phyloP scores from a whole-genome alignment of 1,139 yeast species.

The Hyphopichia khmerensis region DNA sequence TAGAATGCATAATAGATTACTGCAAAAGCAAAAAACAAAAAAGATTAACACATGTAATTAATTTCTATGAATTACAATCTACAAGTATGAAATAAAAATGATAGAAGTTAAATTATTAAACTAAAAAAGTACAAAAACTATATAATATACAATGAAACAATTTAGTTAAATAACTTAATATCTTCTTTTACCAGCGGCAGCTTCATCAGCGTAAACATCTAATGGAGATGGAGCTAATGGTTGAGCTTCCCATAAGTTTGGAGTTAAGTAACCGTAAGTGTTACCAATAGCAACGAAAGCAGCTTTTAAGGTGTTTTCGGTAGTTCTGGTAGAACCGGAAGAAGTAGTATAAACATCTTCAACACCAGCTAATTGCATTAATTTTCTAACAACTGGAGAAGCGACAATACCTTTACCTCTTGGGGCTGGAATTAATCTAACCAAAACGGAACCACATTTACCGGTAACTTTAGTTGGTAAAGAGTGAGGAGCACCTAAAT shows the following conservation, averaged over 20 bases:
- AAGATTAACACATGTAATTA: too few species aligned
- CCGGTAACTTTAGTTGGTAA: constrained; percentile 97
- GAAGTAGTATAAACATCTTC: constrained; percentile 99
- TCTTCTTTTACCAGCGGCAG: constrained; percentile 77
- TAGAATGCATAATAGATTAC: too few species aligned
- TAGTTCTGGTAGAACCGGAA: constrained; percentile 99
- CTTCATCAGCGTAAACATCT: constrained; percentile 89
- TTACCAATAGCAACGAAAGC: constrained; percentile 99
- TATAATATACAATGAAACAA: background rate
- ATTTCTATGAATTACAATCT: too few species aligned
- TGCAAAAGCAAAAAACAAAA: too few species aligned
- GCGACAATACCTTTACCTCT: constrained; percentile 99
- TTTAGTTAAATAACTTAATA: constrained; percentile 35
- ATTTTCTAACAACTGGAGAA: constrained; percentile 98
- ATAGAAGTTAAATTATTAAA: background rate
- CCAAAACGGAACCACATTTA: constrained; percentile 99
- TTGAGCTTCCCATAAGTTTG: constrained; percentile 94
- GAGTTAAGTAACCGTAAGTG: constrained; percentile 99
- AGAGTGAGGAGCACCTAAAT: constrained; percentile 99
- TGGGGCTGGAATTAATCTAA: constrained; percentile 99
- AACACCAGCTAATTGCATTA: constrained; percentile 99
- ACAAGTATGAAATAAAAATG: too few species aligned
- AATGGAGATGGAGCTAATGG: constrained; percentile 89
- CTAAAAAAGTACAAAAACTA: background rate
- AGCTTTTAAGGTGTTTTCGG: constrained; percentile 99